Evolutionary conservation across 768 basidiomycete genomes (phyloP), one percentile per base, ranked within the genome.

Genomic region (Pulveroboletus ravenelii): DNA sequence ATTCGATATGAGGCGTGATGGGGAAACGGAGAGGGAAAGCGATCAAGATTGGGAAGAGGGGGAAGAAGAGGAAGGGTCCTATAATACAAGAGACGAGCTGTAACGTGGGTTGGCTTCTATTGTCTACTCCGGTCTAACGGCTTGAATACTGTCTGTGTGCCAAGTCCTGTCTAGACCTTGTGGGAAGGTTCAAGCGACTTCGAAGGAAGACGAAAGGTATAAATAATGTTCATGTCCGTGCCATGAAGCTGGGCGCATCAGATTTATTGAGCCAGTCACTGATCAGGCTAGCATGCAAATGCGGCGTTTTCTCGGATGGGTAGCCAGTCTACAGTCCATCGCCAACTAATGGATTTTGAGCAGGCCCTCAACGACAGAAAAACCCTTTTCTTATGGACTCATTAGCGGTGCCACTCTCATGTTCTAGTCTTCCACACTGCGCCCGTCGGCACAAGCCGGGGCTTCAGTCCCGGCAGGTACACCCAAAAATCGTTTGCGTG

Each of bases 1-100:
- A 3, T 74, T 71, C 56, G 76, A 83, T 53, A 69, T 79, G 55
- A 70, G 68, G 43, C 69, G 67, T 45, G 71, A 70, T 39, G 63
- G 59, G 55, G 53, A 51, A 52, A 37, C 64, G 59, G 44, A 57
- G 50, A 23, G 29, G 37, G 59, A 57, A 51, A 45, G 50, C 30
- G 57, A 48, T 50, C 59, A 61, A 54, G 51, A 46, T 50, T 45
- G 56, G 49, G 64, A 65, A 41, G 59, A 67, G 52, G 65, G 65
- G 54, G 63, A 70, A 49, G 57, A 67, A 57, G 62, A 61, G 61
- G 60, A 66, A 62, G 62, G 65, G 53, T 51, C 55, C 55, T 62
- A 50, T 54, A 57, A 61, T 50, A 56, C 48, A 50, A 64, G 62
- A 64, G 62, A 68, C 40, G 62, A 67, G 61, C 42, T 70, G 53